Evolutionary conservation across 192 early-diverging fungal genomes (phyloP).

Genomic region (Lunasporangiospora selenospora): DNA sequence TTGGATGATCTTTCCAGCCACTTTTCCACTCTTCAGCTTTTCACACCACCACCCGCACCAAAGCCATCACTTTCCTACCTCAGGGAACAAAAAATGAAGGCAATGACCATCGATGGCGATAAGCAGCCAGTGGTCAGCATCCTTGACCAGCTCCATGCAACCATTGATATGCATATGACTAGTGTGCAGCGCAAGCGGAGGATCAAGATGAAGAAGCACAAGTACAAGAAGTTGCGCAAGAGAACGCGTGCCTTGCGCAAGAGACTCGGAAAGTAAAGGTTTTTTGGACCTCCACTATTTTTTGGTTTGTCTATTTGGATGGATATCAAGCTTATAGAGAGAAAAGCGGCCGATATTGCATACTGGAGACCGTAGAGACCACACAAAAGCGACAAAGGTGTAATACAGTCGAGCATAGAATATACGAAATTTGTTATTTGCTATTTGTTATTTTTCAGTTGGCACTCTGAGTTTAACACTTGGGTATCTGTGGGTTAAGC

Average conservation of each 20-base stretch:
- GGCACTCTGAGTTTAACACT: too few species aligned
- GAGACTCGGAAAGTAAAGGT: slow-evolving; percentile 74
- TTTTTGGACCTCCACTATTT: too few species aligned
- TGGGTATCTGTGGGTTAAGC: too few species aligned
- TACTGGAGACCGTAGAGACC: too few species aligned
- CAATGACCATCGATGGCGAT: slow-evolving; percentile 6
- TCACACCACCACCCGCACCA: slow-evolving; percentile 38
- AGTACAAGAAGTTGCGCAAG: slow-evolving; percentile 89
- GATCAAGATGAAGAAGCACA: slow-evolving; percentile 98
- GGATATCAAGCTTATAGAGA: too few species aligned
- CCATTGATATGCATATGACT: slow-evolving; percentile 63
- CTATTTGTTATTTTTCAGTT: too few species aligned
- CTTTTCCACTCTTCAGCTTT: slow-evolving; percentile 49
- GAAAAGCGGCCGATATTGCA: too few species aligned
- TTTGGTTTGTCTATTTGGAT: too few species aligned
- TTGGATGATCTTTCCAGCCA: slow-evolving; percentile 41
- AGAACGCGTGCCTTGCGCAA: slow-evolving; percentile 78
- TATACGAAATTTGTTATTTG: too few species aligned
- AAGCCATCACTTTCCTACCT: not conserved
- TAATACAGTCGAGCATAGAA: too few species aligned
- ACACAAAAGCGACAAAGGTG: too few species aligned
- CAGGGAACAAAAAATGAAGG: too few species aligned
- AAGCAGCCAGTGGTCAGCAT: slow-evolving; percentile 7
- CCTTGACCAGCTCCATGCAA: slow-evolving; percentile 25
- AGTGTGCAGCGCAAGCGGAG: slow-evolving; percentile 84